Conservation (phyloP, 2,329 filamentous ascomycete genomes). For the Exophiala phaeomuriformis region DNA sequence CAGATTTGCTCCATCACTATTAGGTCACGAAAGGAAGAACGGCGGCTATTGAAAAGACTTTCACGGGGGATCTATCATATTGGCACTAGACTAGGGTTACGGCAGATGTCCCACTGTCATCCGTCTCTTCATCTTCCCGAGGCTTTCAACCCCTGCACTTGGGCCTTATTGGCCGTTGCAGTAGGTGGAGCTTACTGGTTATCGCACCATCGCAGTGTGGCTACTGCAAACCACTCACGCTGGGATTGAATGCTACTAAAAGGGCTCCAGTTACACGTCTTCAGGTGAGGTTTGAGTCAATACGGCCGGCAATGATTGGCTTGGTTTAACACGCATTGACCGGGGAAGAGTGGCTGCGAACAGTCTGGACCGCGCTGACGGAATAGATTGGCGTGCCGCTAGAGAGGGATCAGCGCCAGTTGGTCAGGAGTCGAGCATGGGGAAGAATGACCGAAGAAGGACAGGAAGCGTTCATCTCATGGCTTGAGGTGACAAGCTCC, state of each 20-base stretch:
- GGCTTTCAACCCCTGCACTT: background rate
- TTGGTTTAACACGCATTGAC: background rate
- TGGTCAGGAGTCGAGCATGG: background rate
- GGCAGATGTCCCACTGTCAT: background rate
- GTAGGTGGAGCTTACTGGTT: background rate
- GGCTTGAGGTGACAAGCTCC: background rate
- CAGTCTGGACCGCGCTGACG: slow-evolving; percentile 12
- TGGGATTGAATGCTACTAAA: too few relatives aligned
- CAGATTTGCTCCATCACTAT: too few relatives aligned
- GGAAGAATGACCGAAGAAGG: background rate
- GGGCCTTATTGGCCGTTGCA: background rate
- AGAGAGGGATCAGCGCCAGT: background rate
- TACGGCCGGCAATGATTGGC: background rate
- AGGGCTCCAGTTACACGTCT: background rate
- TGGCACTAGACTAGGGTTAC: background rate
- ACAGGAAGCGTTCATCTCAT: background rate
- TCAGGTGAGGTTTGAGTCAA: background rate
- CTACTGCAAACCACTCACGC: background rate
- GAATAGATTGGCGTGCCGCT: slow-evolving; percentile 5
- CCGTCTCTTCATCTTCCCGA: background rate
- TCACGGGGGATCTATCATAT: background rate
- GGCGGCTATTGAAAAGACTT: background rate
- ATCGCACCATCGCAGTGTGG: background rate
- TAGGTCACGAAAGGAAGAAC: too few relatives aligned
- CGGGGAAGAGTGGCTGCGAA: slow-evolving; percentile 2